phyloP scores from a whole-genome alignment of 768 basidiomycete genomes.

The Asterophora parasitica region DNA sequence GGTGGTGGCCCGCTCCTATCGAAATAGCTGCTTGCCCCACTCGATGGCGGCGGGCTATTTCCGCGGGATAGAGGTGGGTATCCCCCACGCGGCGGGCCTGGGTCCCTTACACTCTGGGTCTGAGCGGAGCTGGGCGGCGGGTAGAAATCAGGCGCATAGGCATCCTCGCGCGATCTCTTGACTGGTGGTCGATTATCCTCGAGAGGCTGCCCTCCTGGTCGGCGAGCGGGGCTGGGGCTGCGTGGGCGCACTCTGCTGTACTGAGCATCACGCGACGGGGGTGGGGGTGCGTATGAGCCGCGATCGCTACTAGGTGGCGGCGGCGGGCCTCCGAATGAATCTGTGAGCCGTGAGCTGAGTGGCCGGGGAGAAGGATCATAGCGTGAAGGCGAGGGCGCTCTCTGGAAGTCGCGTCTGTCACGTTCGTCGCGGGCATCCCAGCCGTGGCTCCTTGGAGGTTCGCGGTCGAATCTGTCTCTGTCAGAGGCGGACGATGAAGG shows the following conservation, averaged over 20 bases:
- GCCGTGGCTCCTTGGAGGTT: constrained; percentile 21
- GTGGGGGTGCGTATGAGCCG: constrained; percentile 10
- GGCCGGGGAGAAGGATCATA: constrained; percentile 14
- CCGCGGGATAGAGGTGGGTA: constrained; percentile 28
- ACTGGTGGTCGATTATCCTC: constrained; percentile 41
- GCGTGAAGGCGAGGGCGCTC: constrained; percentile 17
- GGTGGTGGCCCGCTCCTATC: constrained; percentile 26
- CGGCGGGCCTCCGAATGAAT: constrained; percentile 9
- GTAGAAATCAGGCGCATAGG: constrained; percentile 28
- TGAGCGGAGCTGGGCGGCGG: constrained; percentile 16
- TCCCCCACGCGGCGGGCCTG: constrained; percentile 17
- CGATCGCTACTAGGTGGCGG: constrained; percentile 9
- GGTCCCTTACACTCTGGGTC: constrained; percentile 15
- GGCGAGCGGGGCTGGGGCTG: constrained; percentile 39
- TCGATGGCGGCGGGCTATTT: constrained; percentile 22
- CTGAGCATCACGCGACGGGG: constrained; percentile 5
- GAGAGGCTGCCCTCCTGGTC: constrained; percentile 24
- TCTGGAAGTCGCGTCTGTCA: constrained; percentile 24
- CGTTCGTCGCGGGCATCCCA: constrained; percentile 44
- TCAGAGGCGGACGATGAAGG: constrained; percentile 19
- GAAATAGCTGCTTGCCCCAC: constrained; percentile 25
- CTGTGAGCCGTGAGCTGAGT: constrained; percentile 18
- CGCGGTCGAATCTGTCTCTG: constrained; percentile 35
- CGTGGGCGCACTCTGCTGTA: constrained; percentile 41
- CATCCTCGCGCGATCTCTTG: constrained; percentile 44